phyloP scores from a whole-genome alignment of 129 eudicot genomes.

The Tagetes patula region DNA sequence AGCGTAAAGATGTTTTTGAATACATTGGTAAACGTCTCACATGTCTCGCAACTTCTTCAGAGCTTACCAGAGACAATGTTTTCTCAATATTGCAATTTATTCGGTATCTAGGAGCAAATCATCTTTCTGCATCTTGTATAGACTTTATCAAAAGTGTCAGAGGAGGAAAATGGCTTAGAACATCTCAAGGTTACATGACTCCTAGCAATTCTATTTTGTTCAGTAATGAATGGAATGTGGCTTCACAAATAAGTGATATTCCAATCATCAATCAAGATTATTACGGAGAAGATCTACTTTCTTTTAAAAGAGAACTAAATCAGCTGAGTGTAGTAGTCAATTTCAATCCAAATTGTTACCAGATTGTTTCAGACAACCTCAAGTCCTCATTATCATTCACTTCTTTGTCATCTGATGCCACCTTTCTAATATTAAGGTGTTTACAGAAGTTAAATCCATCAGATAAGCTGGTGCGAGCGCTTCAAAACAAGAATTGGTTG shows the following conservation, averaged over 20 bases:
- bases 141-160: conserved; percentile 33
- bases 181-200: conserved; percentile 38
- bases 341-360: conserved; percentile 32
- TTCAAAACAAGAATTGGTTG: conserved; percentile 33
- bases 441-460: conserved; percentile 19
- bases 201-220: conserved; percentile 44
- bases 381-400: conserved; percentile 23
- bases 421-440: conserved; percentile 33
- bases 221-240: conserved; percentile 42
- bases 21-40: conserved; percentile 50
- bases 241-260: conserved; percentile 47
- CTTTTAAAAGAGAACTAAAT: conserved; percentile 36
- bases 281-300: conserved; percentile 40
- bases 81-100: conserved; percentile 45
- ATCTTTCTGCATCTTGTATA: conserved; percentile 8
- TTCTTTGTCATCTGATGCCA: conserved; percentile 22
- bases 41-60: conserved; percentile 40
- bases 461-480: conserved; percentile 28
- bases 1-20: conserved; percentile 40
- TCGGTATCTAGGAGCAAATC: conserved; percentile 35
- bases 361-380: conserved; percentile 41
- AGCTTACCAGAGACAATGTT: conserved; percentile 38
- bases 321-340: conserved; percentile 41
- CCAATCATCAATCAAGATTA: conserved; percentile 51
- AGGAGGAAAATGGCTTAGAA: conserved; percentile 39